Evolutionary conservation across 495 filamentous ascomycete species (phyloP).

Genomic region (Xylaria palmicola): DNA sequence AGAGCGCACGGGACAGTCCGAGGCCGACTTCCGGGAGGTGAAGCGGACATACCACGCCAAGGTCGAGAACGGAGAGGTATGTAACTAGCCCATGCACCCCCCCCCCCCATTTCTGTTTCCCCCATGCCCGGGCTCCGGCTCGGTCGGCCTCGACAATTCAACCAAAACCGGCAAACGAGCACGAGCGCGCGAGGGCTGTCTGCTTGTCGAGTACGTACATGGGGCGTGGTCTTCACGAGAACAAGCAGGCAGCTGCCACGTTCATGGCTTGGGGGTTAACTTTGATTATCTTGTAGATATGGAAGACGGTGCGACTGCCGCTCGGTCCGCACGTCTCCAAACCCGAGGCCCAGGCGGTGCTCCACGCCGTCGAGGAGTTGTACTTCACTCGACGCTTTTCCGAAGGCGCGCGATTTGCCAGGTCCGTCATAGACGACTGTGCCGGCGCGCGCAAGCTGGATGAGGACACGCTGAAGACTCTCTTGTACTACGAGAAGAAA

Average conservation of each 20-base stretch:
- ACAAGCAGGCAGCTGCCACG: no score
- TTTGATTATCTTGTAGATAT: constrained; percentile 33
- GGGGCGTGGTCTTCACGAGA: no score
- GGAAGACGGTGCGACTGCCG: constrained; percentile 41
- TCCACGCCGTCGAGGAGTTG: constrained; percentile 57
- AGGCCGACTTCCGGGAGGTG: constrained; percentile 41
- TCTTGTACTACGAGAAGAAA: constrained; percentile 37
- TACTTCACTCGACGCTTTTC: constrained; percentile 52
- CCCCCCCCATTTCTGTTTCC: not conserved
- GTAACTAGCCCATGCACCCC: not conserved
- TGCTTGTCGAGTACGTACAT: no score
- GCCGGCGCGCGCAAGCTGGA: constrained; percentile 32
- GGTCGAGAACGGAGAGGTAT: constrained; percentile 48
- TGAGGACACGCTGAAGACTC: constrained; percentile 31
- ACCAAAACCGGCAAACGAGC: no score
- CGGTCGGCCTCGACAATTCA: no score
- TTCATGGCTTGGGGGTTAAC: not conserved
- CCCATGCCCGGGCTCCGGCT: no score
- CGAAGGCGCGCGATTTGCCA: constrained; percentile 40
- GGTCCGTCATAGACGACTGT: constrained; percentile 28
- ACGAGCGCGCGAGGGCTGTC: no score
- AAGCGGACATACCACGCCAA: constrained; percentile 39
- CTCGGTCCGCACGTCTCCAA: constrained; percentile 33
- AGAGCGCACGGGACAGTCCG: constrained; percentile 43
- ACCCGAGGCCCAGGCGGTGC: constrained; percentile 43